Evolutionary conservation across 2,329 filamentous ascomycete genomes (phyloP).

Genomic region (Curvularia hawaiiensis): DNA sequence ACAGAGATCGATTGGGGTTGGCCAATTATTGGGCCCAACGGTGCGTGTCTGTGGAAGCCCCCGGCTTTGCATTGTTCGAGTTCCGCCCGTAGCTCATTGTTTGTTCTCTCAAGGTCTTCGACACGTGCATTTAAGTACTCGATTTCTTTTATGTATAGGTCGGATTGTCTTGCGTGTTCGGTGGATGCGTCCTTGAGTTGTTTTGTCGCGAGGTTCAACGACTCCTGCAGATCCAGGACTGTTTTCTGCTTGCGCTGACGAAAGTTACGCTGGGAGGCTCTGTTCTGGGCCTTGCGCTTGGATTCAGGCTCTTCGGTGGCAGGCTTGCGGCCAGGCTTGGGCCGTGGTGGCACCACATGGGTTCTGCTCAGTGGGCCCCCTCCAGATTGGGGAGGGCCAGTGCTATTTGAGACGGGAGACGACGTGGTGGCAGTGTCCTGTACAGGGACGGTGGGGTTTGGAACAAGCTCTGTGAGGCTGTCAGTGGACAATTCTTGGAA

Average conservation of each 20-base stretch:
- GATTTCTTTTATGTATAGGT: not conserved
- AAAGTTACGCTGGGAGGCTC: conserved; percentile 89
- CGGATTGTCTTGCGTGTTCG: not conserved
- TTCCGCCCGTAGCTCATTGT: not conserved
- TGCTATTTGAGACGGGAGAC: conserved; percentile 29
- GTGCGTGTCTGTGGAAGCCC: conserved; percentile 36
- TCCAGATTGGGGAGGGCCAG: conserved; percentile 37
- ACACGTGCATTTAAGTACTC: not conserved
- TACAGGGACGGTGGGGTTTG: conserved; percentile 11
- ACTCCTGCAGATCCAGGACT: conserved; percentile 67
- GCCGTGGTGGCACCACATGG: conserved; percentile 50
- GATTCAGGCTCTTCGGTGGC: conserved; percentile 91
- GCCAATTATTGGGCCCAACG: conserved; percentile 4
- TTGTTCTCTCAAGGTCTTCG: not conserved
- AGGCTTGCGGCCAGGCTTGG: conserved; percentile 83
- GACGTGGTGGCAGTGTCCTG: conserved; percentile 27
- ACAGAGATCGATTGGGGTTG: not conserved
- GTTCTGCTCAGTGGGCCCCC: conserved; percentile 47
- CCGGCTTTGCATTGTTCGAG: not conserved
- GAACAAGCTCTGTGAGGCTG: conserved; percentile 19
- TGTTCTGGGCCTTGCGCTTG: conserved; percentile 93
- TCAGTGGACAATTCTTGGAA: conserved; percentile 7
- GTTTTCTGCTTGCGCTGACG: conserved; percentile 76
- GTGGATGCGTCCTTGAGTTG: not conserved
- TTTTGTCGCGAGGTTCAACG: conserved; percentile 3